Conservation (phyloP, 1,139 yeast species). For the Zhuliangozyma blackwelliae region DNA sequence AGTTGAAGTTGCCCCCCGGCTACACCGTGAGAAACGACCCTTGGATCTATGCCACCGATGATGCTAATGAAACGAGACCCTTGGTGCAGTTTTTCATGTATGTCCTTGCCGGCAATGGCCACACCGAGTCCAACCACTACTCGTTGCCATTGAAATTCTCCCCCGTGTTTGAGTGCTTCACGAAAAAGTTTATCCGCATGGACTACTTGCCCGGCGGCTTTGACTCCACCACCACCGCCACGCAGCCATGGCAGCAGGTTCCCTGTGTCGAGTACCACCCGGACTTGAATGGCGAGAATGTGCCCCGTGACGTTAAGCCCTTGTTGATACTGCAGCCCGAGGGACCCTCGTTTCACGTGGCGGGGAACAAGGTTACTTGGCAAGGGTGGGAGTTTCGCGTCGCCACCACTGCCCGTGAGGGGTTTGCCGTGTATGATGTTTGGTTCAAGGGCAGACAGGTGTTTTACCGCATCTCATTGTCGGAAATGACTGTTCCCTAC, state of each 20-base stretch:
- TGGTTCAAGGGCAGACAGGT: slow-evolving; percentile 77
- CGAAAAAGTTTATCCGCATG: slow-evolving; percentile 65
- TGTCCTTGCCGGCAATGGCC: slow-evolving; percentile 62
- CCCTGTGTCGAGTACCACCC: slow-evolving; percentile 70
- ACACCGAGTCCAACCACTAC: slow-evolving; percentile 79
- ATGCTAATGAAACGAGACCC: slow-evolving; percentile 53
- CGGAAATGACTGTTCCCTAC: slow-evolving; percentile 92
- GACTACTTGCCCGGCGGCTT: slow-evolving; percentile 74
- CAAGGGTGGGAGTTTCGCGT: slow-evolving; percentile 89
- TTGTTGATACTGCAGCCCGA: slow-evolving; percentile 76
- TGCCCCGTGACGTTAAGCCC: slow-evolving; percentile 65
- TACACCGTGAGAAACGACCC: slow-evolving; percentile 67
- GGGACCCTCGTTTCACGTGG: slow-evolving; percentile 72
- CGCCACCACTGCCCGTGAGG: slow-evolving; percentile 75
- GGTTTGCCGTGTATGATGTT: slow-evolving; percentile 74
- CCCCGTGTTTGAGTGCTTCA: slow-evolving; percentile 71
- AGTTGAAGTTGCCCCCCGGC: slow-evolving; percentile 55
- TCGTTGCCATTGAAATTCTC: slow-evolving; percentile 80
- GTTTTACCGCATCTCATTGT: slow-evolving; percentile 72
- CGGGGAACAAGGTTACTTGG: slow-evolving; percentile 70
- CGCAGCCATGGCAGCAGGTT: slow-evolving; percentile 58
- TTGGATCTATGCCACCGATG: slow-evolving; percentile 88
- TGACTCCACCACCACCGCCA: slow-evolving; percentile 60
- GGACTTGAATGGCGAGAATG: slow-evolving; percentile 58
- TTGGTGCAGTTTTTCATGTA: slow-evolving; percentile 77